Conservation (phyloP, 345 rosid species). For the Mangifera indica region DNA sequence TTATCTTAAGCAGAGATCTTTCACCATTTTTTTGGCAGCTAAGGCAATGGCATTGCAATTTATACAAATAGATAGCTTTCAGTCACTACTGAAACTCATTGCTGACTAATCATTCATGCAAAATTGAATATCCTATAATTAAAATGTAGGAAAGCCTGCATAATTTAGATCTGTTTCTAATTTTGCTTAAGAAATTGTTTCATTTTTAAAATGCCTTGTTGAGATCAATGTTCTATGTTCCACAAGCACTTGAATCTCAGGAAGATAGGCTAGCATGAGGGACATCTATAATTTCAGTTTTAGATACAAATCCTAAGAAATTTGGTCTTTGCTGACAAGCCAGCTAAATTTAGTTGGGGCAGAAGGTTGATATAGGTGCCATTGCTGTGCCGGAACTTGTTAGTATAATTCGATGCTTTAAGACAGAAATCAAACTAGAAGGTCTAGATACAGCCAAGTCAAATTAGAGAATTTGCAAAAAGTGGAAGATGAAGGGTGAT, state of each 20-base stretch:
- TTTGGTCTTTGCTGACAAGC: constrained; percentile 19
- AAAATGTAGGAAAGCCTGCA: constrained; percentile 11
- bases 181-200: constrained; percentile 6
- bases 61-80: not conserved
- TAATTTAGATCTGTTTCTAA: constrained; percentile 18
- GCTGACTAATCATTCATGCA: constrained; percentile 23
- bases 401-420: not conserved
- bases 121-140: not conserved
- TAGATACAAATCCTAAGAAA: constrained; percentile 5
- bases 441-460: constrained; percentile 5
- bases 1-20: not conserved
- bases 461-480: constrained; percentile 12
- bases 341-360: constrained; percentile 16
- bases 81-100: not conserved
- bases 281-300: constrained; percentile 11
- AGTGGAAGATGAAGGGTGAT: constrained; percentile 19
- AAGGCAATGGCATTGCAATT: constrained; percentile 1
- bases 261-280: constrained; percentile 16
- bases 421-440: constrained; percentile 5
- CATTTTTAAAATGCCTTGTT: constrained; percentile 10
- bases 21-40: constrained; percentile 9
- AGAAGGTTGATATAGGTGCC: not conserved
- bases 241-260: constrained; percentile 14
- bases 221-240: constrained; percentile 17
- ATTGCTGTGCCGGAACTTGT: not conserved